Percentiles rank a stretch among this genome's conserved stretches.
Evolutionary conservation across 164 flowering plant species (phyloP).

Genomic region (Liquidambar formosana): DNA sequence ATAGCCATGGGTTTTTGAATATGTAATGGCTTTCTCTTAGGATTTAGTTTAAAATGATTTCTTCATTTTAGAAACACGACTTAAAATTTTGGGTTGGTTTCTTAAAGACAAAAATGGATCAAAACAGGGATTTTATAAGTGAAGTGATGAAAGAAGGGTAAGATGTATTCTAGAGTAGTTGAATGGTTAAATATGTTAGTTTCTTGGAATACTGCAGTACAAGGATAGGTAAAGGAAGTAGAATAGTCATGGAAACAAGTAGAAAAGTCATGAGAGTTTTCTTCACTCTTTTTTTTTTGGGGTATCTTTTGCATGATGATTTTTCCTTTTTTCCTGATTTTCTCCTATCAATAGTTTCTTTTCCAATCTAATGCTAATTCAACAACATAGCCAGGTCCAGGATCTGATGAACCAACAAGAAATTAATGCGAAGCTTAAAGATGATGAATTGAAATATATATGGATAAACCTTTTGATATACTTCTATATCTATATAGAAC

Average conservation of each 20-base stretch:
- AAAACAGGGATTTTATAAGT: no score
- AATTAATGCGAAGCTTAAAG: not conserved
- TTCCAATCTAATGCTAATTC: not conserved
- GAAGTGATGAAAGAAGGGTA: not conserved
- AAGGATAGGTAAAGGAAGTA: not conserved
- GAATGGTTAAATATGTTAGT: no score
- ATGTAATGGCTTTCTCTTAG: not conserved
- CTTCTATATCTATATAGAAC: no score
- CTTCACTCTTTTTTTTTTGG: not conserved
- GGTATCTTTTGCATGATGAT: conserved; percentile 2
- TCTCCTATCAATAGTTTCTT: not conserved
- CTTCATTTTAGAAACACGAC: not conserved
- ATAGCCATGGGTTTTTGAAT: conserved; percentile 18
- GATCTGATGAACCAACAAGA: conserved; percentile 1
- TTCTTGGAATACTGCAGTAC: no score
- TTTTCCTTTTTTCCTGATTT: not conserved
- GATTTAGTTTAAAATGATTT: not conserved
- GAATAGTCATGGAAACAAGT: not conserved
- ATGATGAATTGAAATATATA: no score
- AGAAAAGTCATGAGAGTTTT: conserved; percentile 7
- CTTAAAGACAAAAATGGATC: not conserved
- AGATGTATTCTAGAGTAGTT: not conserved
- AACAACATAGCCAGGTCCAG: not conserved
- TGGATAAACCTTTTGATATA: no score
- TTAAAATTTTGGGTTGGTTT: not conserved